Conservation (phyloP, 2,329 filamentous ascomycete species). For the Cladosporium sp. region DNA sequence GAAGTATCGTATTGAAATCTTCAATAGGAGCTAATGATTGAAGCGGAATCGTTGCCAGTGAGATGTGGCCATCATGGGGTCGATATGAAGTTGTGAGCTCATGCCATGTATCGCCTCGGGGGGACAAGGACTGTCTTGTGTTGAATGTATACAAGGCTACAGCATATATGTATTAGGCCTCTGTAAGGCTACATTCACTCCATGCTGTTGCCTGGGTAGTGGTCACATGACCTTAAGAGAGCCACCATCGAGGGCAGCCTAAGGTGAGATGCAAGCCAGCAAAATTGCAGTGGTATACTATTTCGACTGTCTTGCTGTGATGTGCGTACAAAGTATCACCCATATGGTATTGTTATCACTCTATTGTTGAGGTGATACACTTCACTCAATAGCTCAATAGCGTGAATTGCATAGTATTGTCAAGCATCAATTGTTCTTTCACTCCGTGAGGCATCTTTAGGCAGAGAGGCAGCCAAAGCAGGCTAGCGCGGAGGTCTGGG, state of each 20-base stretch:
- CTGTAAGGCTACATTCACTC: background rate
- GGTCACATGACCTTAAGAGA: background rate
- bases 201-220: background rate
- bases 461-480: background rate
- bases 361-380: background rate
- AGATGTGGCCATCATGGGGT: background rate
- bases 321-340: background rate
- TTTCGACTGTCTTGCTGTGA: background rate
- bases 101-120: too few species aligned
- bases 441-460: background rate
- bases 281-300: background rate
- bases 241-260: background rate
- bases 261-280: background rate
- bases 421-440: background rate
- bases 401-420: background rate
- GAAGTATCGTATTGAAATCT: too few species aligned
- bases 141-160: background rate
- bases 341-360: background rate
- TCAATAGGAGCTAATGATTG: background rate
- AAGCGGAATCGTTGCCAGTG: background rate
- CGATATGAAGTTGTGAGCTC: too few species aligned
- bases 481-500: background rate
- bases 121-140: background rate
- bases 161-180: background rate
- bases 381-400: background rate